Percentiles rank a stretch among this genome's conserved stretches.
Evolutionary conservation across 176 grass and related monocot genomes (phyloP).

Genomic region (Avena eriantha): DNA sequence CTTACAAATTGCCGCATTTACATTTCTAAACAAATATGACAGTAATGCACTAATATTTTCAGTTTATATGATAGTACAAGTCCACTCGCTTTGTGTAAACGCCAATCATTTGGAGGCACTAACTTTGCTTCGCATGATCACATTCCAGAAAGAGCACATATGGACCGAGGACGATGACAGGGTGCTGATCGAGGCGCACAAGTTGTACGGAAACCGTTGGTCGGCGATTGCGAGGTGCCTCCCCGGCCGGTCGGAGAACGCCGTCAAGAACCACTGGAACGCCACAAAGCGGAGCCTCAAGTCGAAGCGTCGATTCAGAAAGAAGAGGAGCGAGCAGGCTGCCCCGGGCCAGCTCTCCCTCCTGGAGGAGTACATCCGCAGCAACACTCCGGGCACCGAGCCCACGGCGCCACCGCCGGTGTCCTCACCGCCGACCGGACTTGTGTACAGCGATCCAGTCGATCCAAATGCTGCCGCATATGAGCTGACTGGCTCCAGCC

Average conservation of each 20-base stretch:
- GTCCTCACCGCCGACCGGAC: background rate
- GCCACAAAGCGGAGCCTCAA: slow-evolving; percentile 66
- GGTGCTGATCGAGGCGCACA: slow-evolving; percentile 58
- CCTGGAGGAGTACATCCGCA: slow-evolving; percentile 71
- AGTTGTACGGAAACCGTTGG: slow-evolving; percentile 65
- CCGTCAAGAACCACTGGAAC: slow-evolving; percentile 93
- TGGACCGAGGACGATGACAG: slow-evolving; percentile 76
- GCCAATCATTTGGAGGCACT: slow-evolving; percentile 1
- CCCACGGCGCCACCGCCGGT: background rate
- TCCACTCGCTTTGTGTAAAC: background rate
- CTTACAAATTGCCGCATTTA: background rate
- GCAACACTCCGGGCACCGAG: background rate
- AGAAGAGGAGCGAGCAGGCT: slow-evolving; percentile 52
- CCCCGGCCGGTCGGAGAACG: slow-evolving; percentile 70
- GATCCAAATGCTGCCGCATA: background rate
- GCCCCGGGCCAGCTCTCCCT: slow-evolving; percentile 33
- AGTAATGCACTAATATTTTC: background rate
- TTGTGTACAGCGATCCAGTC: background rate
- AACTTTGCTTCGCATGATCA: slow-evolving; percentile 20
- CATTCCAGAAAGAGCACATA: slow-evolving; percentile 58
- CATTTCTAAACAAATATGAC: background rate
- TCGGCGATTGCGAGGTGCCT: slow-evolving; percentile 59
- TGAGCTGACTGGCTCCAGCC: background rate
- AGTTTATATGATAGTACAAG: background rate
- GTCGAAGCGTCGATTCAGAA: slow-evolving; percentile 54